Evolutionary conservation across 257 asterid species (phyloP).

Genomic region (Eucommia ulmoides): DNA sequence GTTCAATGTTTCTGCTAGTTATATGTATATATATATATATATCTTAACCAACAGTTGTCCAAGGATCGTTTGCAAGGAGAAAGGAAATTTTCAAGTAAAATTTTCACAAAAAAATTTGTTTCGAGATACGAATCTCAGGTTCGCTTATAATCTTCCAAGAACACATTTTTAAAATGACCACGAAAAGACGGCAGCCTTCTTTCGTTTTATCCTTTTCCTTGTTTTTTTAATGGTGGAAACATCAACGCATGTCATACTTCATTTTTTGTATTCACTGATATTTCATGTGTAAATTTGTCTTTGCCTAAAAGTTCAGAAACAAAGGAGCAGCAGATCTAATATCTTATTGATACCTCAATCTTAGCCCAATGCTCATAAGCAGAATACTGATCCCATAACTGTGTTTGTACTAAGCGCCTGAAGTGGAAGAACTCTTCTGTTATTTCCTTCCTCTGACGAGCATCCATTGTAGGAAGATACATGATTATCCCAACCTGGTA

Average conservation of each 20-base stretch:
- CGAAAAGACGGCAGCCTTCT: background rate
- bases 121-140: background rate
- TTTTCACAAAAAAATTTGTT: background rate
- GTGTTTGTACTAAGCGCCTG: slow-evolving; percentile 48
- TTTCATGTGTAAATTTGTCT: background rate
- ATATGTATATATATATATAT: too few relatives aligned
- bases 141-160: background rate
- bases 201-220: background rate
- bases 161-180: background rate
- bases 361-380: slow-evolving; percentile 98
- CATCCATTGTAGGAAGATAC: slow-evolving; percentile 92
- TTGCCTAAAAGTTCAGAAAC: background rate
- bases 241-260: background rate
- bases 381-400: slow-evolving; percentile 68
- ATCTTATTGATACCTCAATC: slow-evolving; percentile 54
- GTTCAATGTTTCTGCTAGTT: too few relatives aligned
- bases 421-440: slow-evolving; percentile 90
- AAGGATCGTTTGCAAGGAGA: background rate
- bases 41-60: too few relatives aligned
- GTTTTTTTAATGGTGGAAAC: background rate
- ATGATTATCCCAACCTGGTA: slow-evolving; percentile 94
- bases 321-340: background rate
- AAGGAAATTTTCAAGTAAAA: background rate
- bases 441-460: slow-evolving; percentile 74
- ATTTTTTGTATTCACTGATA: background rate